Percentiles rank a stretch among this genome's conserved stretches.
phyloP scores from a whole-genome alignment of 192 early-diverging fungal genomes.

The Coemansia umbellata region DNA sequence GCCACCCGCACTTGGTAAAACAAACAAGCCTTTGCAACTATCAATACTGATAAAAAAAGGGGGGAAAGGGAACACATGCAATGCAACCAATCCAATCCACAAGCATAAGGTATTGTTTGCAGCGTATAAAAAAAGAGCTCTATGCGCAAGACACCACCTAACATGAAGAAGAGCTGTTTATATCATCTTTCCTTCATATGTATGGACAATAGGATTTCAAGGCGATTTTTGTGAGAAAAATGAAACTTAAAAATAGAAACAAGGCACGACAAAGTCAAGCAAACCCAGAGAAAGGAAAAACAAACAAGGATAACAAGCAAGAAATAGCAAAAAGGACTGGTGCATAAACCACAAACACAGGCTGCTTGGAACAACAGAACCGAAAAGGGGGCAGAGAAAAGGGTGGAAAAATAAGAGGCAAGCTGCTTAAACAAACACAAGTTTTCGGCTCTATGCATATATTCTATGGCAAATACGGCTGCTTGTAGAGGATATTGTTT shows the following conservation, averaged over 20 bases:
- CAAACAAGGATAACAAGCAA: neutral
- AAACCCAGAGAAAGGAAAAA: neutral
- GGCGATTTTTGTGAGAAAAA: neutral
- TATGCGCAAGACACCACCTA: neutral
- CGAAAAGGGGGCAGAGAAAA: no score
- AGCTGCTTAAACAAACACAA: no score
- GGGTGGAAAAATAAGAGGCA: no score
- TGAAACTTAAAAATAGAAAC: neutral
- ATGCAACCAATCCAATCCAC: conserved; percentile 5
- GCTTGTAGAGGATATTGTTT: neutral
- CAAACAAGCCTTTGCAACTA: neutral
- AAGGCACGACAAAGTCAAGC: neutral
- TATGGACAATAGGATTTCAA: neutral
- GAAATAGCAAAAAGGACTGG: no score
- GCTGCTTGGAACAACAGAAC: no score
- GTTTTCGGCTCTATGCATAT: no score
- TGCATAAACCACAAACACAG: no score
- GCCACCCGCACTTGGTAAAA: neutral
- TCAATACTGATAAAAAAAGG: neutral
- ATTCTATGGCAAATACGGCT: no score
- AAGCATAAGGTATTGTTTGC: conserved; percentile 4
- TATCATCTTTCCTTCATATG: neutral
- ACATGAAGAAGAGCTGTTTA: neutral
- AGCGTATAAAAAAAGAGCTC: neutral
- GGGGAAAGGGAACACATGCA: neutral